A percentile compares a stretch with the other conserved stretches of the same genome.
phyloP scores from a whole-genome alignment of 1,139 yeast species.

The Scheffersomyces illinoinensis region DNA sequence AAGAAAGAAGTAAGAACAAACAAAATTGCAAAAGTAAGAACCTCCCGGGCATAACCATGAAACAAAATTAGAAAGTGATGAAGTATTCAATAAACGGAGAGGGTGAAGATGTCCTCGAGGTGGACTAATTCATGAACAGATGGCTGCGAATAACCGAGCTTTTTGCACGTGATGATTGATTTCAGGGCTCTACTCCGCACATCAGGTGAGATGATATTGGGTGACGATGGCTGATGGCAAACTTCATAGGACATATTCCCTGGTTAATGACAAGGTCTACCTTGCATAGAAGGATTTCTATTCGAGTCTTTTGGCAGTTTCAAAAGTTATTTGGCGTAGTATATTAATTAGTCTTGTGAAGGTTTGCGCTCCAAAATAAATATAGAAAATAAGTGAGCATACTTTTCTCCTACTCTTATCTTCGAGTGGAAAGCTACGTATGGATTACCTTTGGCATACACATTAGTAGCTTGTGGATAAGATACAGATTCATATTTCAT shows the following conservation, averaged over 20 bases:
- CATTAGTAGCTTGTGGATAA: background rate
- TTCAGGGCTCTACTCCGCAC: constrained; percentile 1
- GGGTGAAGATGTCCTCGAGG: background rate
- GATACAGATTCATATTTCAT: background rate
- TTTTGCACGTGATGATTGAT: background rate
- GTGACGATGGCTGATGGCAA: background rate
- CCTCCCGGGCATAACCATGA: background rate
- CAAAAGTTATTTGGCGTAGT: background rate
- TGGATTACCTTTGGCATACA: too few species aligned
- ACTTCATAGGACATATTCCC: background rate
- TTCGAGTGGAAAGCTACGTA: background rate
- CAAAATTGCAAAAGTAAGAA: background rate
- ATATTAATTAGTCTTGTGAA: background rate
- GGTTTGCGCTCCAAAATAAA: background rate
- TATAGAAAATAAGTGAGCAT: background rate
- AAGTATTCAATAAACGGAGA: background rate
- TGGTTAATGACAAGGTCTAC: background rate
- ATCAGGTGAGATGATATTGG: background rate
- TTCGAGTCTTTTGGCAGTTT: background rate
- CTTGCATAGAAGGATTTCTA: background rate
- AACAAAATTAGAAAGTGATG: too few species aligned
- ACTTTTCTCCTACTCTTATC: background rate
- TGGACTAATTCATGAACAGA: background rate
- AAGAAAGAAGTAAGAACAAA: background rate
- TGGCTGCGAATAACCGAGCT: background rate